Conservation (phyloP, 495 filamentous ascomycete species). For the Trichoderma erinaceum region DNA sequence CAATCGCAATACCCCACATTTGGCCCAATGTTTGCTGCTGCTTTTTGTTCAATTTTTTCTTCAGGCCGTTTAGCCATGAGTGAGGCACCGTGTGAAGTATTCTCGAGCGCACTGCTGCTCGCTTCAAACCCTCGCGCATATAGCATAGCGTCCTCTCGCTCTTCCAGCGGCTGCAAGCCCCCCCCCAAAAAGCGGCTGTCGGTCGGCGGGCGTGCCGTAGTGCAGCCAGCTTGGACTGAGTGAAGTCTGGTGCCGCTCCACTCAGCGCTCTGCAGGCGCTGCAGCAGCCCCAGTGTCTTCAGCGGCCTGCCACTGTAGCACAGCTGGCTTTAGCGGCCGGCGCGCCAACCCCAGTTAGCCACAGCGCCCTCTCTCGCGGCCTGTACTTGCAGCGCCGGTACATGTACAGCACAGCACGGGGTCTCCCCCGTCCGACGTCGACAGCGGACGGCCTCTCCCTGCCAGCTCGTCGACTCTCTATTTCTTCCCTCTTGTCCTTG, state of each 20-base stretch:
- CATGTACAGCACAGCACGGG: background rate
- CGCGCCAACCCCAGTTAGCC: background rate
- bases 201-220: background rate
- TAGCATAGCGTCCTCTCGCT: too few relatives aligned
- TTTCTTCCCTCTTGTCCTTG: slow-evolving; percentile 8
- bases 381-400: background rate
- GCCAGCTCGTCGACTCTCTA: background rate
- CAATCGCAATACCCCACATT: too few relatives aligned
- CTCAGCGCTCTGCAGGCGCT: background rate
- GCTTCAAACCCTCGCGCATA: too few relatives aligned
- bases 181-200: background rate
- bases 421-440: background rate
- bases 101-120: too few relatives aligned
- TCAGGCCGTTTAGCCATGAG: too few relatives aligned
- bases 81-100: too few relatives aligned
- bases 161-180: too few relatives aligned
- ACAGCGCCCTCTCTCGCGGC: slow-evolving; percentile 2
- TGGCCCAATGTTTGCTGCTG: too few relatives aligned
- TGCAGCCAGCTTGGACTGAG: background rate
- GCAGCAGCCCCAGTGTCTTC: background rate
- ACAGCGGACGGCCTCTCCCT: slow-evolving; percentile 9
- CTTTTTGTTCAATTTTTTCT: too few relatives aligned
- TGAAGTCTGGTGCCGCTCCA: background rate
- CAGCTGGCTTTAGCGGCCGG: background rate
- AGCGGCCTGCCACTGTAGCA: background rate